Evolutionary conservation across 2,329 filamentous ascomycete genomes (phyloP).

Genomic region (Cladosporium sp.): DNA sequence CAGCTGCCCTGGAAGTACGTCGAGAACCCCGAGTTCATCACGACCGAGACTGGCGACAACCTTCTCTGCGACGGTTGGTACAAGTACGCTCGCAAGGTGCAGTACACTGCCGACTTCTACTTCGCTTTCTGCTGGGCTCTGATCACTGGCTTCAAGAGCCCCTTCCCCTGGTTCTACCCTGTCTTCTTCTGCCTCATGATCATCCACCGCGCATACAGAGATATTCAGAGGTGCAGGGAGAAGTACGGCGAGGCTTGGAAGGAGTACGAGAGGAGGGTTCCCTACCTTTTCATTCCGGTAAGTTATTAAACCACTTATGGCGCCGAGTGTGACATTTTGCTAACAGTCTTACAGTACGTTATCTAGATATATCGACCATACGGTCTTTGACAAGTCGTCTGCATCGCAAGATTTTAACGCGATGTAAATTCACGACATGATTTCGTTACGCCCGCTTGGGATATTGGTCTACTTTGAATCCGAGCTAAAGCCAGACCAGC

Average conservation of each 20-base stretch:
- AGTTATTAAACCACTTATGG: conserved; percentile 14
- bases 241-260: conserved; percentile 81
- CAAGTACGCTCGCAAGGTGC: conserved; percentile 47
- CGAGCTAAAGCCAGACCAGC: too few species aligned
- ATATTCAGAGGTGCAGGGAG: conserved; percentile 68
- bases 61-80: conserved; percentile 84
- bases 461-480: too few species aligned
- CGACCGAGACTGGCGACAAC: conserved; percentile 66
- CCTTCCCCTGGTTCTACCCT: conserved; percentile 87
- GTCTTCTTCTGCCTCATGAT: conserved; percentile 79
- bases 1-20: conserved; percentile 85
- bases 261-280: conserved; percentile 75
- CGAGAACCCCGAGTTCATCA: conserved; percentile 74
- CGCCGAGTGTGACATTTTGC: background rate
- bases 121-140: conserved; percentile 75
- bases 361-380: background rate
- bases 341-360: background rate
- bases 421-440: too few species aligned
- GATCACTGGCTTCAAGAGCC: conserved; percentile 75
- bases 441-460: too few species aligned
- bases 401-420: too few species aligned
- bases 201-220: conserved; percentile 68
- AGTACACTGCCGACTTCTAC: conserved; percentile 76
- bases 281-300: conserved; percentile 76
- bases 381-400: too few species aligned